phyloP scores from a whole-genome alignment of 129 eudicot species.

The Oenanthe sinensis region DNA sequence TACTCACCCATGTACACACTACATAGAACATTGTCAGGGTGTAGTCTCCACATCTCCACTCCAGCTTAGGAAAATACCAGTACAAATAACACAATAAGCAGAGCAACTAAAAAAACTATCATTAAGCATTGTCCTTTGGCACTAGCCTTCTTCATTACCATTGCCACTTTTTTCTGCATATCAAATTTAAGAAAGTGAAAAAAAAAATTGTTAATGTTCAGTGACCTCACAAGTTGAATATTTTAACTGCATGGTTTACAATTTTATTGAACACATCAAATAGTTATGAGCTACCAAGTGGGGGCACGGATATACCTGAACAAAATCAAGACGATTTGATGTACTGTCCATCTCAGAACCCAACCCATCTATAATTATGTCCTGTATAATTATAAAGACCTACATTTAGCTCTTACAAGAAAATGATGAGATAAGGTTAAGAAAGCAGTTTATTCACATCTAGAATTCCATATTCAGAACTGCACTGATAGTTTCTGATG shows the following conservation, averaged over 20 bases:
- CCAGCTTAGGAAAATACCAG: slow-evolving; percentile 66
- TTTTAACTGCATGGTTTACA: neutral
- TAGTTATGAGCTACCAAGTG: neutral
- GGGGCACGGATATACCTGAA: slow-evolving; percentile 38
- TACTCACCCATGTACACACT: neutral
- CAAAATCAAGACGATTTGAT: slow-evolving; percentile 78
- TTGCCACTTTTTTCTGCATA: slow-evolving; percentile 78
- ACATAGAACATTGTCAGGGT: neutral
- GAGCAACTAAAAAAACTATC: slow-evolving; percentile 54
- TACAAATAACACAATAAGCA: slow-evolving; percentile 60
- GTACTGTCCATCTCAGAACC: slow-evolving; percentile 86
- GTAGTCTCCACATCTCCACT: neutral
- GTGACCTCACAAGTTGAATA: neutral
- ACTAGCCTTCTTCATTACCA: slow-evolving; percentile 85
- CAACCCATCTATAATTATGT: slow-evolving; percentile 67
- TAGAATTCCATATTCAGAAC: neutral
- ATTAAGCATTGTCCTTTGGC: slow-evolving; percentile 84
- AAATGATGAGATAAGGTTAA: neutral
- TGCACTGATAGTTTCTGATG: neutral
- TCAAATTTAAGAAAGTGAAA: neutral
- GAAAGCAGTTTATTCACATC: neutral
- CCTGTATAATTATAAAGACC: slow-evolving; percentile 37
- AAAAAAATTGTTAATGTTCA: neutral
- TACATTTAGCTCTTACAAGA: neutral
- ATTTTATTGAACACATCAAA: neutral